Percentiles rank a stretch among this genome's conserved stretches.
These are phyloP conservation scores for Exophiala alcalophila DNA, from an alignment of 2,329 filamentous ascomycete species.

Conservation along the genomic window DNA sequence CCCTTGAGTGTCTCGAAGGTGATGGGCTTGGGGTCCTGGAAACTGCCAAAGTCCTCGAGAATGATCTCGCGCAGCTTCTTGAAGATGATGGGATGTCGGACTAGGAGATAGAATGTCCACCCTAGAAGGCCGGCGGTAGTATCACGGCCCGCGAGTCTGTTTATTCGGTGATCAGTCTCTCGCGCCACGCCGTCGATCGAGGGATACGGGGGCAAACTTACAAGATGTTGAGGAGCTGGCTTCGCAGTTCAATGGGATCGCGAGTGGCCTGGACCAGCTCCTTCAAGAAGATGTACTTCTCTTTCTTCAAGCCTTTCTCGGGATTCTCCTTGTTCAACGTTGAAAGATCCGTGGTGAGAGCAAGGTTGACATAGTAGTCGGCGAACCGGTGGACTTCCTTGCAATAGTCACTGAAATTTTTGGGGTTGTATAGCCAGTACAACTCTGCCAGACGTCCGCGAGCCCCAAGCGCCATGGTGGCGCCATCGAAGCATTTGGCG, in stretches of 20 bases:
- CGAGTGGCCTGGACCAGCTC: conserved; percentile 47
- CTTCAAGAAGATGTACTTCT: conserved; percentile 50
- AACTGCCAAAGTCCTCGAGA: conserved; percentile 44
- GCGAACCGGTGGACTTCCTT: conserved; percentile 48
- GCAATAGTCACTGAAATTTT: conserved; percentile 41
- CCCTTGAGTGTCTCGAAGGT: conserved; percentile 45
- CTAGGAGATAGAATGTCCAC: conserved; percentile 49
- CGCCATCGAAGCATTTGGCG: conserved; percentile 37
- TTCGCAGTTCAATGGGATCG: conserved; percentile 43
- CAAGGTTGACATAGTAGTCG: conserved; percentile 49
- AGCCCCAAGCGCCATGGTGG: conserved; percentile 30
- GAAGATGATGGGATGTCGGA: conserved; percentile 40
- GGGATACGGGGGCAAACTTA: too few relatives aligned
- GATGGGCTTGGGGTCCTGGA: conserved; percentile 37
- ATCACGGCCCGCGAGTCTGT: conserved; percentile 54
- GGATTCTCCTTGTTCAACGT: conserved; percentile 33
- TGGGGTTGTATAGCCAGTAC: conserved; percentile 42
- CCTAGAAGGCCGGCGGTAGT: conserved; percentile 50
- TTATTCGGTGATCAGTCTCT: too few relatives aligned
- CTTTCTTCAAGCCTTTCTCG: conserved; percentile 32
- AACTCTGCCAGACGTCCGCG: conserved; percentile 34
- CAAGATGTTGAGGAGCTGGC: conserved; percentile 51
- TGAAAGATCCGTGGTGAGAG: conserved; percentile 25
- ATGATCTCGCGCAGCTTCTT: conserved; percentile 37
- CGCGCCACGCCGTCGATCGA: too few relatives aligned